Evolutionary conservation across 441 rosid genomes (phyloP).

Genomic region (Populus hybrid): DNA sequence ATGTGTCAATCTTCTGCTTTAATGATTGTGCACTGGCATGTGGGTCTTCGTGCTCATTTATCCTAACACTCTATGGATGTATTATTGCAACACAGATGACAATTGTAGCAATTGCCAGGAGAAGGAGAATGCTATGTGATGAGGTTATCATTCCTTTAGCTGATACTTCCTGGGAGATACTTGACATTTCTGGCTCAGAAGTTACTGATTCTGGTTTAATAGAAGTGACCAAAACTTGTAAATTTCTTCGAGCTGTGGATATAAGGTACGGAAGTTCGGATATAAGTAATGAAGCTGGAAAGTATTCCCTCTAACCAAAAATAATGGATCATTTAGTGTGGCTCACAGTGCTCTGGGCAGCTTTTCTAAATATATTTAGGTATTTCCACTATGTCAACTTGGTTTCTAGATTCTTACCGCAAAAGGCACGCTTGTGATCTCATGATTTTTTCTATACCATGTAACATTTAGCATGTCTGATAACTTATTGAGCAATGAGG

Average conservation of each 20-base stretch:
- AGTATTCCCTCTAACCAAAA: neutral
- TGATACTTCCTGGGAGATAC: slow-evolving; percentile 77
- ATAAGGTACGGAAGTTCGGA: slow-evolving; percentile 51
- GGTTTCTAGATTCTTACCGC: neutral
- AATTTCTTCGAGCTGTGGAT: slow-evolving; percentile 72
- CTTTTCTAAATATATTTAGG: neutral
- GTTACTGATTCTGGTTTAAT: slow-evolving; percentile 64
- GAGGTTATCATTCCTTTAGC: slow-evolving; percentile 58
- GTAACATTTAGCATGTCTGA: neutral
- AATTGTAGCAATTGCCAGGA: slow-evolving; percentile 77
- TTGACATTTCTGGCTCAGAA: slow-evolving; percentile 80
- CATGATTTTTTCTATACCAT: neutral
- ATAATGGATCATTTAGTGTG: neutral
- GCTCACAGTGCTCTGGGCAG: neutral
- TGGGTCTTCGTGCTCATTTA: neutral
- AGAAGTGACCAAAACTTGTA: slow-evolving; percentile 56
- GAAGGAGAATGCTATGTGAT: slow-evolving; percentile 67
- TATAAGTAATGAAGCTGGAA: neutral
- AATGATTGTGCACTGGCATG: neutral
- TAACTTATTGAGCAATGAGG: neutral
- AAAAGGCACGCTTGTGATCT: neutral
- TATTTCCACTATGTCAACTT: neutral
- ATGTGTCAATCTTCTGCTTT: neutral
- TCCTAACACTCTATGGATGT: slow-evolving; percentile 2
- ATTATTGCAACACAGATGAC: slow-evolving; percentile 44